phyloP scores from a whole-genome alignment of 2,329 filamentous ascomycete species.

The Daldinia sp. region DNA sequence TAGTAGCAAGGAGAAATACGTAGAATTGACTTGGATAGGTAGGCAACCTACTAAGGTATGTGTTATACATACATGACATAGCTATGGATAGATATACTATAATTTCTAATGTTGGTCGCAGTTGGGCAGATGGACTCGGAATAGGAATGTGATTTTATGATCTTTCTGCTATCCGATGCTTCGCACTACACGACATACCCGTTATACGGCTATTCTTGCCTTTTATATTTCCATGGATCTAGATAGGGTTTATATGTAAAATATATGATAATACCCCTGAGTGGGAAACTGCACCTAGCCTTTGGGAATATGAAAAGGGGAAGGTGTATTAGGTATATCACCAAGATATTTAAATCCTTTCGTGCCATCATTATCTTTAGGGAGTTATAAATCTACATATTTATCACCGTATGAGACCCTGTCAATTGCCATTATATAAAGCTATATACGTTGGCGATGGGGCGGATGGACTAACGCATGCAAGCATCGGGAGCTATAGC shows the following conservation, averaged over 20 bases:
- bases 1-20: background rate
- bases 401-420: background rate
- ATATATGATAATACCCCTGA: background rate
- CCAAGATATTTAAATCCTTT: background rate
- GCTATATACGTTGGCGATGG: too few species aligned
- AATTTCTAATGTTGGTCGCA: background rate
- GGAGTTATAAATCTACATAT: background rate
- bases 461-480: conserved; percentile 14
- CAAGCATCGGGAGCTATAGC: conserved; percentile 24
- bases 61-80: background rate
- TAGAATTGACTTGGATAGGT: background rate
- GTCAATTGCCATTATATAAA: background rate
- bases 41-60: background rate
- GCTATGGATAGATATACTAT: background rate
- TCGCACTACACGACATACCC: background rate
- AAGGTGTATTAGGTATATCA: too few species aligned
- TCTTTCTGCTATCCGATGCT: background rate
- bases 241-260: background rate
- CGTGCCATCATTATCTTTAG: background rate
- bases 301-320: background rate
- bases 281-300: background rate
- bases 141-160: background rate
- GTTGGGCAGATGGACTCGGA: background rate
- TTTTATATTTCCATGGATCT: too few species aligned
- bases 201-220: background rate